A percentile compares a stretch with the other conserved stretches of the same genome.
Conservation (phyloP, 2,329 filamentous ascomycete genomes). For the Colletotrichum liaoningense region DNA sequence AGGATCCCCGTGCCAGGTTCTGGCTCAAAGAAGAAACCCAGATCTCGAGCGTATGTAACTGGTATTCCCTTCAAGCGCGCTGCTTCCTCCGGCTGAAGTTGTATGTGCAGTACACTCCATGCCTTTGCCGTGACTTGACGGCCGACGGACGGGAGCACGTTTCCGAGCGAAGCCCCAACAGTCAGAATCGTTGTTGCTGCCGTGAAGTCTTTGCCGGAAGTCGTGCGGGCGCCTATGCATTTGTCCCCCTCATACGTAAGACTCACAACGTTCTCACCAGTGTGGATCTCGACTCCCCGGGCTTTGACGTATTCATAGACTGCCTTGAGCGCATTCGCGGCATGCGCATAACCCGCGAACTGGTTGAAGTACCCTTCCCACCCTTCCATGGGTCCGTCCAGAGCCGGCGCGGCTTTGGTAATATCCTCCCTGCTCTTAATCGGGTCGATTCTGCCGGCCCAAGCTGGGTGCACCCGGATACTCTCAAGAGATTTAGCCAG, state of each 20-base stretch:
- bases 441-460: conserved; percentile 51
- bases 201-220: conserved; percentile 37
- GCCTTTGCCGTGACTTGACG: conserved; percentile 64
- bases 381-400: conserved; percentile 57
- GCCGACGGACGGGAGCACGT: conserved; percentile 59
- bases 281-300: conserved; percentile 47
- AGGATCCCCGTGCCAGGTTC: conserved; percentile 67
- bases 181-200: conserved; percentile 57
- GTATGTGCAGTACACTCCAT: conserved; percentile 70
- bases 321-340: conserved; percentile 60
- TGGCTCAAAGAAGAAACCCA: conserved; percentile 75
- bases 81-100: conserved; percentile 65
- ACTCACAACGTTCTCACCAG: conserved; percentile 51
- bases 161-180: conserved; percentile 60
- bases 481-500: conserved; percentile 51
- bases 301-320: conserved; percentile 54
- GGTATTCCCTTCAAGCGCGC: conserved; percentile 66
- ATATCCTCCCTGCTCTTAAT: conserved; percentile 51
- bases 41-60: conserved; percentile 69
- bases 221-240: conserved; percentile 42
- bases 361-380: conserved; percentile 71
- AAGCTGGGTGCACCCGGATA: conserved; percentile 51
- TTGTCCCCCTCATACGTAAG: conserved; percentile 50
- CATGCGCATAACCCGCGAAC: conserved; percentile 67
- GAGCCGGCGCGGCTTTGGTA: conserved; percentile 55